phyloP scores from a whole-genome alignment of 2,329 filamentous ascomycete genomes.

The Pseudogymnoascus sp. region DNA sequence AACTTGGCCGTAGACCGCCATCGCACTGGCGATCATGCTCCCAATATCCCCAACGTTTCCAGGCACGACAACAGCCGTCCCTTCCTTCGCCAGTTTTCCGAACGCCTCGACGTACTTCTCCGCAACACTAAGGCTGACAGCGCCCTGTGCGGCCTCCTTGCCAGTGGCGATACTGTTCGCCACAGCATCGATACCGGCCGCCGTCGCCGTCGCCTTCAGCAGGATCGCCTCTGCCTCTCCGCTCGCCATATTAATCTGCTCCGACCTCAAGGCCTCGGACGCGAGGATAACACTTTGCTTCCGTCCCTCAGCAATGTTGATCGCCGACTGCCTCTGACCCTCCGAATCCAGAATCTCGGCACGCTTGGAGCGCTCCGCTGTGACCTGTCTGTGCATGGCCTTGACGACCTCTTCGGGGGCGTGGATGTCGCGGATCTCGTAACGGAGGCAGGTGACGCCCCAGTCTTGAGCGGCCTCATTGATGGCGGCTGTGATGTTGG shows the following conservation, averaged over 20 bases:
- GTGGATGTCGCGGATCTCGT: constrained; percentile 98
- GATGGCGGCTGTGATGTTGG: constrained; percentile 97
- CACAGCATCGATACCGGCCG: constrained; percentile 79
- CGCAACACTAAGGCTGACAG: constrained; percentile 79
- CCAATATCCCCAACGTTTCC: constrained; percentile 96
- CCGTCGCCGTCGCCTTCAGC: constrained; percentile 78
- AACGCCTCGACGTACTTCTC: constrained; percentile 99
- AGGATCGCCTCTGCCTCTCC: constrained; percentile 93
- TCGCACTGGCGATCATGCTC: constrained; percentile 91
- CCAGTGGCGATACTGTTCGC: constrained; percentile 67
- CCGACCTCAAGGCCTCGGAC: constrained; percentile 79
- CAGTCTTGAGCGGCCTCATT: constrained; percentile 96
- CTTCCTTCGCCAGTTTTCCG: constrained; percentile 83
- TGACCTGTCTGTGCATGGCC: constrained; percentile 97
- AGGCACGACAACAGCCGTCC: constrained; percentile 89
- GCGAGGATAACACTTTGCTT: constrained; percentile 97
- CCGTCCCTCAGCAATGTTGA: constrained; percentile 96
- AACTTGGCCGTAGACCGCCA: constrained; percentile 93
- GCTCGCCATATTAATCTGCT: constrained; percentile 85
- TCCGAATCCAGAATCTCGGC: constrained; percentile 97
- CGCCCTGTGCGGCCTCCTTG: constrained; percentile 66
- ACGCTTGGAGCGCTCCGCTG: constrained; percentile 91
- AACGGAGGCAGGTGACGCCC: constrained; percentile 92
- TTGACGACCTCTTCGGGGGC: constrained; percentile 88
- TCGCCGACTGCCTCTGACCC: constrained; percentile 91